Percentiles rank a stretch among this genome's conserved stretches.
Conservation (phyloP, 73 alveolate genomes). For the Breviolum minutum region DNA sequence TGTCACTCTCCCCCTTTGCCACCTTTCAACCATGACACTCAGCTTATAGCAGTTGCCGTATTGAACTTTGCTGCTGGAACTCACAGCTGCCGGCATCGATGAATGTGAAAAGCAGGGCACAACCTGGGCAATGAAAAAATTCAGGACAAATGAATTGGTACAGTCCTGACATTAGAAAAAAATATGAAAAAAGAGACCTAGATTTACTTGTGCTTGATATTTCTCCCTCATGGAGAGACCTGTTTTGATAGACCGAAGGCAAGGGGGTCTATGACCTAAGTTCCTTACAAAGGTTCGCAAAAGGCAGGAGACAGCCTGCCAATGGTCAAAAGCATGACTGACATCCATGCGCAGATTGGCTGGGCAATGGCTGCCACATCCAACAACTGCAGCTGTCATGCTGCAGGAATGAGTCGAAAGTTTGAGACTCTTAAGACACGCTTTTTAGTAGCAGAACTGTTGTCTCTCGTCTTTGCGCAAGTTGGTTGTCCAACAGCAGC, state of each 20-base stretch:
- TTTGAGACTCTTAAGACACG: too few relatives aligned
- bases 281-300: neutral
- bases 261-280: neutral
- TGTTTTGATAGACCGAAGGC: too few relatives aligned
- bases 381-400: too few relatives aligned
- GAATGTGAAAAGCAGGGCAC: constrained; percentile 71
- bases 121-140: too few relatives aligned
- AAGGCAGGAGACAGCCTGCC: constrained; percentile 50
- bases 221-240: too few relatives aligned
- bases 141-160: neutral
- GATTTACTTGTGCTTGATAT: too few relatives aligned
- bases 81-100: constrained; percentile 34
- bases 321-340: neutral
- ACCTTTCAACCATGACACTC: neutral
- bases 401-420: too few relatives aligned
- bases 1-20: neutral
- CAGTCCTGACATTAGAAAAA: neutral
- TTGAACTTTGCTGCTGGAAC: constrained; percentile 85
- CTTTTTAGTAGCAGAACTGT: neutral
- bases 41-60: constrained; percentile 23
- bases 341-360: neutral
- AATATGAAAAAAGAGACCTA: neutral
- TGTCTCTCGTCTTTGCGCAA: constrained; percentile 7
- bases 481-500: neutral
- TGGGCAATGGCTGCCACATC: too few relatives aligned